phyloP scores from a whole-genome alignment of 371 early-diverging fungal species.

The Entomophthora muscae region DNA sequence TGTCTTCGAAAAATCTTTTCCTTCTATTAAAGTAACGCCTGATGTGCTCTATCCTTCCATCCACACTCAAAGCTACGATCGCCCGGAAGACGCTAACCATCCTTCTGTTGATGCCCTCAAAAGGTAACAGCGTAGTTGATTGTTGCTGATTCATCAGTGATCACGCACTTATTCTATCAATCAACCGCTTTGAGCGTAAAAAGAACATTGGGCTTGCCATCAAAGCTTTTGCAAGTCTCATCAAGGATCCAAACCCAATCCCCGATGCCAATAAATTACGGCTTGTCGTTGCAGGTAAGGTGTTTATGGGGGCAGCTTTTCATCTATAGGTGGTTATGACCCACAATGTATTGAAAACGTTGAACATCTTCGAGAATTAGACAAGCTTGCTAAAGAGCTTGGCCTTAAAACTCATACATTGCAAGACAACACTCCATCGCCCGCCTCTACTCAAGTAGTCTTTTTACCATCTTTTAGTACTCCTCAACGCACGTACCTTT shows the following conservation, averaged over 20 bases:
- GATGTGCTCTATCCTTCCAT: conserved; percentile 78
- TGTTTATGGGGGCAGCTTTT: background rate
- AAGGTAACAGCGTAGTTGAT: background rate
- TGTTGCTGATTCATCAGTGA: conserved; percentile 12
- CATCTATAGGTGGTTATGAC: conserved; percentile 63
- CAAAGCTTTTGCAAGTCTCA: conserved; percentile 42
- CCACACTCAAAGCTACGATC: conserved; percentile 36
- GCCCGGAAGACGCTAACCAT: background rate
- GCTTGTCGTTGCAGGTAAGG: conserved; percentile 53
- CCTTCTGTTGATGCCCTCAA: background rate
- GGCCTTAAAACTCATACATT: conserved; percentile 16
- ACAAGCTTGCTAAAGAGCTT: conserved; percentile 24
- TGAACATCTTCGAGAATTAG: conserved; percentile 55
- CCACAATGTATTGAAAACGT: conserved; percentile 66
- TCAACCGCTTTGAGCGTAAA: conserved; percentile 91
- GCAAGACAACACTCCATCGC: conserved; percentile 14
- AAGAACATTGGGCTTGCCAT: conserved; percentile 79
- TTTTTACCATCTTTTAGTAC: conserved; percentile 82
- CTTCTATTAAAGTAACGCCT: conserved; percentile 30
- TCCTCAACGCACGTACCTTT: conserved; percentile 49
- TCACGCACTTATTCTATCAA: conserved; percentile 35
- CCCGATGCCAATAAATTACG: conserved; percentile 21
- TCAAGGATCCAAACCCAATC: conserved; percentile 12
- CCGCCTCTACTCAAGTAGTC: conserved; percentile 39
- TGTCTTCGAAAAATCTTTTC: conserved; percentile 56